phyloP scores from a whole-genome alignment of 2,329 filamentous ascomycete genomes.

The Neonectria faginata region DNA sequence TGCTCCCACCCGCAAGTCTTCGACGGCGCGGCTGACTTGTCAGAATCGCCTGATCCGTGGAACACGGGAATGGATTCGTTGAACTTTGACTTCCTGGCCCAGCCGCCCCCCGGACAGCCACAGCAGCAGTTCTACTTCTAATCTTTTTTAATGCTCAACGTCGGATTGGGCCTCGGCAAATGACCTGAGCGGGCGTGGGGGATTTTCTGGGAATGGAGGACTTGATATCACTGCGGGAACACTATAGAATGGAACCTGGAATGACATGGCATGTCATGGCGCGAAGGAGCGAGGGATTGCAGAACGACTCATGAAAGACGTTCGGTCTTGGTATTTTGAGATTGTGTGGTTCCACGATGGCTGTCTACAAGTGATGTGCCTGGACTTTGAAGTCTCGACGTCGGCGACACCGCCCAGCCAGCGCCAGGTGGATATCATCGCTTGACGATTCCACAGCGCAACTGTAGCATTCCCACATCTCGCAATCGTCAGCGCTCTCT shows the following conservation, averaged over 20 bases:
- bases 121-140: constrained; percentile 70
- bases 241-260: constrained; percentile 20
- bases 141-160: constrained; percentile 2
- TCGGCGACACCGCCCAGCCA: constrained; percentile 3
- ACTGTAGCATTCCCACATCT: constrained; percentile 15
- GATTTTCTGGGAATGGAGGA: constrained; percentile 3
- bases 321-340: constrained; percentile 17
- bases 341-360: constrained; percentile 16
- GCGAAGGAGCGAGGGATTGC: constrained; percentile 14
- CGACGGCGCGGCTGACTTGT: constrained; percentile 30
- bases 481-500: constrained; percentile 59
- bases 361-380: constrained; percentile 15
- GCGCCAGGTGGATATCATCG: constrained; percentile 17
- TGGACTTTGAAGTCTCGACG: neutral
- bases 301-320: constrained; percentile 18
- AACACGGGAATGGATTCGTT: constrained; percentile 67
- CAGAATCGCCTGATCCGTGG: constrained; percentile 71
- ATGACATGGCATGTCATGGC: constrained; percentile 19
- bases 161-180: constrained; percentile 2
- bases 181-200: constrained; percentile 6
- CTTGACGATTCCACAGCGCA: constrained; percentile 29
- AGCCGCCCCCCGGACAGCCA: constrained; percentile 68
- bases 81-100: constrained; percentile 71
- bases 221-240: constrained; percentile 2
- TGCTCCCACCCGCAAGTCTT: constrained; percentile 33